Percentiles rank a stretch among this genome's conserved stretches.
phyloP scores from a whole-genome alignment of 2,329 filamentous ascomycete species.

The Aspergillus sp. region DNA sequence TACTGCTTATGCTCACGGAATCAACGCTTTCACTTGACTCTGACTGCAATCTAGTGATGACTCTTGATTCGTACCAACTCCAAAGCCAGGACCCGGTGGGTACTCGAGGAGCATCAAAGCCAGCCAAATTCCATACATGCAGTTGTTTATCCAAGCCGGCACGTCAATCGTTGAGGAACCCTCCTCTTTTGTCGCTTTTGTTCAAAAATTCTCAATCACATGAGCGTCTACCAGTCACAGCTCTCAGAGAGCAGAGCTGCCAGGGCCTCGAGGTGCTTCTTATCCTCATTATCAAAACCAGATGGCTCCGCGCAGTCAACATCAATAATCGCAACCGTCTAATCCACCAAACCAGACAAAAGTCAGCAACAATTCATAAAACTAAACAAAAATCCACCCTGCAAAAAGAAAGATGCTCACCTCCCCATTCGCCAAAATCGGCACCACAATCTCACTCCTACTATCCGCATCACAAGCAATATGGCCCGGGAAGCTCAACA shows the following conservation, averaged over 20 bases:
- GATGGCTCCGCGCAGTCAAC: conserved; percentile 40
- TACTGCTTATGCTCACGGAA: too few species aligned
- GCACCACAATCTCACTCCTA: conserved; percentile 47
- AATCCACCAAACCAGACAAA: conserved; percentile 2
- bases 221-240: conserved; percentile 34
- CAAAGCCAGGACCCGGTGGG: too few species aligned
- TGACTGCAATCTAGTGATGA: too few species aligned
- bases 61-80: too few species aligned
- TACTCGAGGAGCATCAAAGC: too few species aligned
- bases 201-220: too few species aligned
- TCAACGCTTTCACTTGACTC: too few species aligned
- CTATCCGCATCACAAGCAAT: conserved; percentile 48
- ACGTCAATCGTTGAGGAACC: too few species aligned
- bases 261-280: conserved; percentile 37
- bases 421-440: conserved; percentile 37
- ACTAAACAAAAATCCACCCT: neutral
- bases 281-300: conserved; percentile 43
- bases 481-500: conserved; percentile 42
- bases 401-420: conserved; percentile 19
- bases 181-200: too few species aligned
- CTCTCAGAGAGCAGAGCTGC: conserved; percentile 34
- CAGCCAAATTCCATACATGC: too few species aligned
- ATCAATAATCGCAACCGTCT: conserved; percentile 47
- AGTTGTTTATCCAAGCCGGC: too few species aligned
- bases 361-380: neutral